Percentiles rank a stretch among this genome's conserved stretches.
These are phyloP conservation scores for Aaosphaeria arxii DNA, from an alignment of 2,329 filamentous ascomycete species.

Conservation along the genomic window DNA sequence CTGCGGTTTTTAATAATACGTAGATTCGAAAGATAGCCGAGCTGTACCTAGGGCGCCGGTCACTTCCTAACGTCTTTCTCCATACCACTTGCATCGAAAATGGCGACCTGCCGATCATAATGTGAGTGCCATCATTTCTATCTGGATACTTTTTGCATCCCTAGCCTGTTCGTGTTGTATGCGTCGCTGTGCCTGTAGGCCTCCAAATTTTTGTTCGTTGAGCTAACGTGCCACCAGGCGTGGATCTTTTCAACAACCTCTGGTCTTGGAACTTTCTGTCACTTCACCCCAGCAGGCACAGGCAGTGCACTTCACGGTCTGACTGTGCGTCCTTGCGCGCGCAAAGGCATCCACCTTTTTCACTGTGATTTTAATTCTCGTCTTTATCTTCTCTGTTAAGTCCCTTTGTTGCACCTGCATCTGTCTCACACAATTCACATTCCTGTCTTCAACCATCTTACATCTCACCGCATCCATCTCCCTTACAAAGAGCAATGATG, in stretches of 20 bases:
- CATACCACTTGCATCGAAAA: constrained; percentile 24
- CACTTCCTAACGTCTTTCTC: constrained; percentile 21
- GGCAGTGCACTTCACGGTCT: constrained; percentile 9
- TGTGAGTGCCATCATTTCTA: constrained; percentile 2
- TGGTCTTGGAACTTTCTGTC: constrained; percentile 22
- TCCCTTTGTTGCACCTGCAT: too few species aligned
- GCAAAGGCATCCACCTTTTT: too few species aligned
- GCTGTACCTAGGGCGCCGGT: constrained; percentile 33
- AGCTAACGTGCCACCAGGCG: constrained; percentile 34
- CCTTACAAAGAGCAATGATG: not conserved
- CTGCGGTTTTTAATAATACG: constrained; percentile 4
- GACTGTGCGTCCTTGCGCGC: constrained; percentile 19
- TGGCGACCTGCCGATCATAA: constrained; percentile 16
- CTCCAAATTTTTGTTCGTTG: constrained; percentile 8
- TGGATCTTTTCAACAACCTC: constrained; percentile 31
- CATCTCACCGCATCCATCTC: not conserved
- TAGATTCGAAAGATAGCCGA: constrained; percentile 26
- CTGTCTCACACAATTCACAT: too few species aligned
- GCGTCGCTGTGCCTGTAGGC: too few species aligned
- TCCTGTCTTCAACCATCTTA: not conserved
- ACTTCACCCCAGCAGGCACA: constrained; percentile 26
- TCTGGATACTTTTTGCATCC: constrained; percentile 5
- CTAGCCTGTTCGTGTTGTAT: too few species aligned
- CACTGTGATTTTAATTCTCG: too few species aligned
- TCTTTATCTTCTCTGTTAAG: too few species aligned